Conservation (phyloP, 768 basidiomycete species). For the Pluteus cervinus region DNA sequence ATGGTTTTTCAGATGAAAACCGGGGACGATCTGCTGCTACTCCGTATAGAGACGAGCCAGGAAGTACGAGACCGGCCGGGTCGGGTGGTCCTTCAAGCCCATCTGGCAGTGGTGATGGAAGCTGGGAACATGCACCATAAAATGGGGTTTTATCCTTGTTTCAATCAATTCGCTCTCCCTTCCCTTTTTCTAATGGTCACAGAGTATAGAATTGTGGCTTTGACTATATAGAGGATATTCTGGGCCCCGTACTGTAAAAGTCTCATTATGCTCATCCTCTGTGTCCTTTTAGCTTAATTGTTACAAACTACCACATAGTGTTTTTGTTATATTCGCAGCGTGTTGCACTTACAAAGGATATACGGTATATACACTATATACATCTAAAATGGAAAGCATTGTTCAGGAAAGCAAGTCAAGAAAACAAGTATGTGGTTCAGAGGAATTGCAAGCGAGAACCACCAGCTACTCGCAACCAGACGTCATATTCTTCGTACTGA, state of each 20-base stretch:
- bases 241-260: no score
- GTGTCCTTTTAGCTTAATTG: no score
- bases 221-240: no score
- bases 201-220: background rate
- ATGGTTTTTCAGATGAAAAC: slow-evolving; percentile 79
- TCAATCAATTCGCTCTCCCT: slow-evolving; percentile 3
- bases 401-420: slow-evolving; percentile 4
- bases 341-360: background rate
- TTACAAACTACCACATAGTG: no score
- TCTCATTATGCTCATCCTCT: no score
- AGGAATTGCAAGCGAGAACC: slow-evolving; percentile 76
- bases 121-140: slow-evolving; percentile 66
- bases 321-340: no score
- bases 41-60: slow-evolving; percentile 54
- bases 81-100: slow-evolving; percentile 23
- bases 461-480: slow-evolving; percentile 80
- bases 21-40: slow-evolving; percentile 20
- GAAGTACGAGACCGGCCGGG: slow-evolving; percentile 8
- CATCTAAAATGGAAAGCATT: slow-evolving; percentile 7
- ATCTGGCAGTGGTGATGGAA: slow-evolving; percentile 54
- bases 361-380: slow-evolving; percentile 4
- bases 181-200: background rate
- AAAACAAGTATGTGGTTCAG: slow-evolving; percentile 11
- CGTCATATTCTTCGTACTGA: slow-evolving; percentile 84
- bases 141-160: slow-evolving; percentile 6